These are phyloP conservation scores for Chrysosporium keratinophilum DNA, from an alignment of 2,329 filamentous ascomycete species.

Conservation along the genomic window DNA sequence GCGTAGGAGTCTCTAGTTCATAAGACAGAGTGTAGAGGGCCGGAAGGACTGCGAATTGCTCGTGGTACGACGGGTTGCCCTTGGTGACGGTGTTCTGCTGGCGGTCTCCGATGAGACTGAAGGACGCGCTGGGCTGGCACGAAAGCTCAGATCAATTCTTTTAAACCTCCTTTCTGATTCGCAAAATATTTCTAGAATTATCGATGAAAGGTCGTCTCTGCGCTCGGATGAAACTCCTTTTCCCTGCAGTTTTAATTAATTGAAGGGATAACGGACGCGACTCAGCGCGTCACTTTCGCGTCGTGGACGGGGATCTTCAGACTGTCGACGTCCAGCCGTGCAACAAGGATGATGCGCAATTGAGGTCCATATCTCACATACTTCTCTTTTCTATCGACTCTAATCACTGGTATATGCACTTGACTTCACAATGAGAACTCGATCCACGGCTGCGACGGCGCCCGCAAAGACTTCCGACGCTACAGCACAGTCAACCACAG, in stretches of 20 bases:
- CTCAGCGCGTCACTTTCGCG: constrained; percentile 6
- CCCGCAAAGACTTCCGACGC: not conserved
- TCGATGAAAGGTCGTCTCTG: not conserved
- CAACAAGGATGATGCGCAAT: not conserved
- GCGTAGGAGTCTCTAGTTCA: not conserved
- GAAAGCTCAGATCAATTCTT: not conserved
- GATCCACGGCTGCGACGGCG: constrained; percentile 22
- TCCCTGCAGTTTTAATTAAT: not conserved
- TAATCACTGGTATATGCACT: not conserved
- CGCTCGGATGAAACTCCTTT: not conserved
- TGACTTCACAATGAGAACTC: constrained; percentile 22
- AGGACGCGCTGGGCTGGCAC: not conserved
- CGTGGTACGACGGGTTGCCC: not conserved
- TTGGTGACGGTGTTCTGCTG: not conserved
- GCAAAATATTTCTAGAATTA: not conserved
- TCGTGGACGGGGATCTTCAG: not conserved
- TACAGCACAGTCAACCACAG: constrained; percentile 1
- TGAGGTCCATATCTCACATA: not conserved
- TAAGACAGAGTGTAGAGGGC: not conserved
- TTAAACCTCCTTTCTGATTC: not conserved
- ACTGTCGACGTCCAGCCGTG: not conserved
- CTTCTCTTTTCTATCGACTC: not conserved
- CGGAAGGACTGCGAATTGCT: not conserved
- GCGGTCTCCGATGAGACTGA: not conserved
- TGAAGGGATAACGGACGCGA: constrained; percentile 2